Percentiles rank a stretch among this genome's conserved stretches.
phyloP scores from a whole-genome alignment of 2,329 filamentous ascomycete genomes.

The Venturia carpophila region DNA sequence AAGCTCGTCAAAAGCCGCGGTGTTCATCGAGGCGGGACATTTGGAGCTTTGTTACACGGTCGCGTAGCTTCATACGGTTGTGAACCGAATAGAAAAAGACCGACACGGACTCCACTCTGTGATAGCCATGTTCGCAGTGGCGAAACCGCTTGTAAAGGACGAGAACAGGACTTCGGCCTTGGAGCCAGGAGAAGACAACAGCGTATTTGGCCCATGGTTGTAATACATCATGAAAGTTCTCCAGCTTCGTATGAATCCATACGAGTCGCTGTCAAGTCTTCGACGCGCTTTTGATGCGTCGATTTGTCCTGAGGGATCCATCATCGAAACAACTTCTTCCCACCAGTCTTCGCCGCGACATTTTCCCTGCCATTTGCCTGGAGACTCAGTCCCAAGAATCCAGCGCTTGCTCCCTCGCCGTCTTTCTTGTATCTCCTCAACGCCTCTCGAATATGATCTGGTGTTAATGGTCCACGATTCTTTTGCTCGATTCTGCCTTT shows the following conservation, averaged over 20 bases:
- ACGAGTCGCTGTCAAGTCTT: background rate
- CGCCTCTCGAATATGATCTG: slow-evolving; percentile 69
- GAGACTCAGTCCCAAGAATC: slow-evolving; percentile 43
- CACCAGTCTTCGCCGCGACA: slow-evolving; percentile 38
- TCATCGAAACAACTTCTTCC: slow-evolving; percentile 39
- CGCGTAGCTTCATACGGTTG: too few species aligned
- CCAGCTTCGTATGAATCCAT: background rate
- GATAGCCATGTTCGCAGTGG: too few species aligned
- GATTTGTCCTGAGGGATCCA: background rate
- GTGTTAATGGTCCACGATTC: slow-evolving; percentile 53
- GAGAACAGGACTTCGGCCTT: too few species aligned
- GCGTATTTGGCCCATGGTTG: too few species aligned
- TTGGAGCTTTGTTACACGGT: too few species aligned
- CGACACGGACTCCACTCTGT: too few species aligned
- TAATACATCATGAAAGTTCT: background rate
- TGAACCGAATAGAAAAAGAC: too few species aligned
- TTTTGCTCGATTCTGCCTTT: slow-evolving; percentile 25
- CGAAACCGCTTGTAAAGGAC: too few species aligned
- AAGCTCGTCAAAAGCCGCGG: too few species aligned
- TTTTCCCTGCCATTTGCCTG: slow-evolving; percentile 36
- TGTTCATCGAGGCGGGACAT: too few species aligned
- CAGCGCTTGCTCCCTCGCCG: slow-evolving; percentile 53
- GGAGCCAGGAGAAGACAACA: too few species aligned
- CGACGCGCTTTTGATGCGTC: background rate
- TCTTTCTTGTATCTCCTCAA: slow-evolving; percentile 58